Evolutionary conservation across 2,329 filamentous ascomycete species (phyloP).

Genomic region (Ceratocystis colombiana): DNA sequence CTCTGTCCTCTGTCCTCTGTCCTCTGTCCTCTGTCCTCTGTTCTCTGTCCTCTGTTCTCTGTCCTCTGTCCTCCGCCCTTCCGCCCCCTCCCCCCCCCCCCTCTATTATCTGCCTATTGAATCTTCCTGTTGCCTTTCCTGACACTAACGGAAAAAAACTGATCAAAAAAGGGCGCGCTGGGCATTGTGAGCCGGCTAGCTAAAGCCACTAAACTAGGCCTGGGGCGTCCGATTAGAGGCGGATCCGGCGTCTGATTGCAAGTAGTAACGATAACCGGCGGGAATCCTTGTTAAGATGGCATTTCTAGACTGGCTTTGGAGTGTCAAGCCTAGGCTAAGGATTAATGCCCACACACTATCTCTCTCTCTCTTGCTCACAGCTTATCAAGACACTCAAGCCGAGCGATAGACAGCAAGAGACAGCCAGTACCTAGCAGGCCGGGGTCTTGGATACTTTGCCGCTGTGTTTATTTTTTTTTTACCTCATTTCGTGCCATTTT

Average conservation of each 20-base stretch:
- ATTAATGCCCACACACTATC: not conserved
- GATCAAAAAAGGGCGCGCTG: not conserved
- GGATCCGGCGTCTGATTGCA: not conserved
- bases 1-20: no score
- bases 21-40: no score
- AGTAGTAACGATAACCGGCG: not conserved
- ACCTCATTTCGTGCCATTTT: no score
- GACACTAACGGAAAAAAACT: not conserved
- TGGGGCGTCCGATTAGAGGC: constrained; percentile 9
- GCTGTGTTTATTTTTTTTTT: no score
- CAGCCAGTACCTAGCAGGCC: not conserved
- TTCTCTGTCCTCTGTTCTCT: no score
- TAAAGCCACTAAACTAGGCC: not conserved
- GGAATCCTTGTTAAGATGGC: not conserved
- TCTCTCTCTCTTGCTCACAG: not conserved
- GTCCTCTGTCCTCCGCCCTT: no score
- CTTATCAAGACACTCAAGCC: not conserved
- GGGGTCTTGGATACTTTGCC: not conserved
- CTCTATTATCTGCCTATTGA: no score
- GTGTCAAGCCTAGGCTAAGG: not conserved
- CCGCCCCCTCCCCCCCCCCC: no score
- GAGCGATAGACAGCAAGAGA: not conserved
- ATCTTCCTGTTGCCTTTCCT: not conserved
- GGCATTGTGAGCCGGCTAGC: not conserved
- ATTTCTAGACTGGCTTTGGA: not conserved